Base-by-base conservation (phyloP, 2,329 filamentous ascomycete genomes). In the Talaromyces albobiverticillius region DNA sequence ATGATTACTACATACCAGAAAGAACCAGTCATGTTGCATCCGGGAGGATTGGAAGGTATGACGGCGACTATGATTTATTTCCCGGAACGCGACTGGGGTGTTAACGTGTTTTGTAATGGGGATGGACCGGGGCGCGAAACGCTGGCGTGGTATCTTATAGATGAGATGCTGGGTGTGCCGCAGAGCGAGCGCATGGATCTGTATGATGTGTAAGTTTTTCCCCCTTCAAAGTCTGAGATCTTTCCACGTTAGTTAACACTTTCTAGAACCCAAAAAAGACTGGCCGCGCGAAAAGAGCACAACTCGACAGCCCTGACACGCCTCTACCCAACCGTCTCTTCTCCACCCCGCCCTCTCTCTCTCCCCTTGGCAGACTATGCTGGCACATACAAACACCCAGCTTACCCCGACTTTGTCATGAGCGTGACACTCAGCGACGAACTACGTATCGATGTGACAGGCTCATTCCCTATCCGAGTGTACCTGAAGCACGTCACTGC, bases 41-140 rank as follows among this genome's bases (percentile, higher is more conserved):
- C 38, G 3, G 59, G 59, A 22, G 51, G 47, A 18, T 51, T 58
- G 32, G 50, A 40, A 13, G 59, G 59, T 18, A 59, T 53, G 26
- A 58, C 55, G 26, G 54, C 58, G 9, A 40, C 43, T 9, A 54
- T 57, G 31, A 45, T 52, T 14, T 34, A 53, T 22, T 42, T 59
- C 7, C 57, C 57, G 13, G 42, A 48, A 13, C 42, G 50, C 2
- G 46, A 55, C 11, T 52, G 51, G 20, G 57, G 57, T 38, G 29
- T 57, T 26, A 46, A 40, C 20, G 38, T 59, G 13, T 46, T 59
- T 4, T 51, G 52, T n/a, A 59, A 59, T 53, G 46, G 16, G 38
- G 25, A 53, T 47, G n/a, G 42, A 13, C 23, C 46, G 31, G 32
- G 45, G 11, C n/a, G 57, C 36, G 32, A 48, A 26, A 25, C 38